Percentiles rank a stretch among this genome's conserved stretches.
Evolutionary conservation across 202 grass and related monocot genomes (phyloP).

Genomic region (Digitaria exilis): DNA sequence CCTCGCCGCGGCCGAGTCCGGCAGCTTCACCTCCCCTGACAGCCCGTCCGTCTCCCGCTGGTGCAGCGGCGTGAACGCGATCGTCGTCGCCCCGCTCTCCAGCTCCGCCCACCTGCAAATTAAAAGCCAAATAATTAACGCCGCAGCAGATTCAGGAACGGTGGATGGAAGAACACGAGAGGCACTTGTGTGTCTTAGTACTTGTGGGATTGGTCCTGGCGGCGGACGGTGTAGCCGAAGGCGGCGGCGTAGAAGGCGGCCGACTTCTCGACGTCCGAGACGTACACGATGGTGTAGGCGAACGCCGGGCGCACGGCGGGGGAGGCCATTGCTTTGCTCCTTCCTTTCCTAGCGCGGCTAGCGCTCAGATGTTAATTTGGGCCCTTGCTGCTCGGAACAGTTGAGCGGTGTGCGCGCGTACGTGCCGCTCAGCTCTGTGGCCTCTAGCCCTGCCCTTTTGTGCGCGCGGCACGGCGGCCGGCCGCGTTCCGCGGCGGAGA

Average conservation of each 20-base stretch:
- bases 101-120: constrained; percentile 71
- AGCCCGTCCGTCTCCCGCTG: constrained; percentile 75
- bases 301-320: constrained; percentile 36
- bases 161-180: too few species aligned
- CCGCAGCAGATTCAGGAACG: not conserved
- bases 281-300: constrained; percentile 71
- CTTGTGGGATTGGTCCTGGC: constrained; percentile 57
- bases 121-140: not conserved
- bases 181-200: not conserved
- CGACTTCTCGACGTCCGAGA: constrained; percentile 58
- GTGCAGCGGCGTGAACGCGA: constrained; percentile 80
- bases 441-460: not conserved
- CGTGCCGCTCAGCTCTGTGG: not conserved
- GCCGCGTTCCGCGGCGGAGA: not conserved
- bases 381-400: not conserved
- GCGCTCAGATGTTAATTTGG: not conserved
- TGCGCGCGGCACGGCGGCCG: not conserved
- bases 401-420: not conserved
- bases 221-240: constrained; percentile 78
- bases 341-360: not conserved
- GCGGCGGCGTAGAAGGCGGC: constrained; percentile 62
- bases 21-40: constrained; percentile 55
- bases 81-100: constrained; percentile 74
- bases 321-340: constrained; percentile 39
- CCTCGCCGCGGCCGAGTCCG: constrained; percentile 38